These are phyloP conservation scores for Tylopilus sp. DNA, from an alignment of 768 basidiomycete genomes.

Conservation along the genomic window DNA sequence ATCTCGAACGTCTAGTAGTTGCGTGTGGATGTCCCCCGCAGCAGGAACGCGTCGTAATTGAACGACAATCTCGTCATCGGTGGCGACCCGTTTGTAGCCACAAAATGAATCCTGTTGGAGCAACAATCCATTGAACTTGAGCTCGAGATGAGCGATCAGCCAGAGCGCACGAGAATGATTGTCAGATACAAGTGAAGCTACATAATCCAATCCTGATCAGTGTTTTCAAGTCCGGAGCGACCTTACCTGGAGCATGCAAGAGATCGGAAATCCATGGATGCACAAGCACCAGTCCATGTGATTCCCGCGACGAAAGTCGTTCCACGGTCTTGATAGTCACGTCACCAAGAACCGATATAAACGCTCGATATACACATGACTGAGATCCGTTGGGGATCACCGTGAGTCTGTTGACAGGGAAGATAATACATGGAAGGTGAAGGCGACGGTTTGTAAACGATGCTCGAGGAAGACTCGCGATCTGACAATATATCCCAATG, in stretches of 20 bases:
- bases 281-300: background rate
- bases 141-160: constrained; percentile 4
- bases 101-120: background rate
- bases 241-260: background rate
- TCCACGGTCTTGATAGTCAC: background rate
- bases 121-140: background rate
- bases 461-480: no score
- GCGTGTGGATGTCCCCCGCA: background rate
- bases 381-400: no score
- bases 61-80: constrained; percentile 4
- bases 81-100: constrained; percentile 5
- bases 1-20: constrained; percentile 4
- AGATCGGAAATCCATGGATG: background rate
- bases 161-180: background rate
- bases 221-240: background rate
- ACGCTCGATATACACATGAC: no score
- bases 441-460: no score
- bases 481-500: no score
- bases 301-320: background rate
- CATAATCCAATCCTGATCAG: background rate
- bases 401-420: no score
- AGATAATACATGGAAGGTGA: no score
- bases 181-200: background rate
- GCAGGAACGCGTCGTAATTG: background rate
- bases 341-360: background rate